These are phyloP conservation scores for Nicotiana obtusifolia DNA, from an alignment of 257 asterid species.

Conservation along the genomic window DNA sequence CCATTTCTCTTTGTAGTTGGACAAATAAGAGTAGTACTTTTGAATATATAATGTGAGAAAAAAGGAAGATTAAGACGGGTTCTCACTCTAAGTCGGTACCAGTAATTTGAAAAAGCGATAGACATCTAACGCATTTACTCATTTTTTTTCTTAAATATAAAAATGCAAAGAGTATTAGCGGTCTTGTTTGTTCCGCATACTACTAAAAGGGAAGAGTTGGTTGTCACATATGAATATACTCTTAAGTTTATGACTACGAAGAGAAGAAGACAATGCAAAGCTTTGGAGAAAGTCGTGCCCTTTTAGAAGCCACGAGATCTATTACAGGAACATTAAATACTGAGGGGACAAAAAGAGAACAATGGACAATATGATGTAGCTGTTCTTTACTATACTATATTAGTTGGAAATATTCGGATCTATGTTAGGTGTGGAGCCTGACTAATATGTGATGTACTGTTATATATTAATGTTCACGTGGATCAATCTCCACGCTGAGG, in stretches of 20 bases:
- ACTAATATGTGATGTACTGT: no score
- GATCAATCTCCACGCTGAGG: no score
- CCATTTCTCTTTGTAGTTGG: conserved; percentile 8
- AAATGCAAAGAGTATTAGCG: neutral
- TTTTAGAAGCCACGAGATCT: conserved; percentile 1
- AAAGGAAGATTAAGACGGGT: neutral
- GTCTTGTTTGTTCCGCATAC: neutral
- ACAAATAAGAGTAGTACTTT: neutral
- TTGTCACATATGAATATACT: neutral
- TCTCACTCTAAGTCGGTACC: neutral
- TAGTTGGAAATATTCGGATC: neutral
- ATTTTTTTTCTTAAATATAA: neutral
- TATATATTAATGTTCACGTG: no score
- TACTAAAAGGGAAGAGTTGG: neutral
- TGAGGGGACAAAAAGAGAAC: neutral
- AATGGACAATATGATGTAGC: neutral
- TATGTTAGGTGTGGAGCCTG: no score
- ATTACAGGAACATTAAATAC: neutral
- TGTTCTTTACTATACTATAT: neutral
- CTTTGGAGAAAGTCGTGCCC: neutral
- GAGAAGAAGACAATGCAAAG: neutral
- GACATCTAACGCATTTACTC: neutral
- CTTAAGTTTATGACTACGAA: neutral
- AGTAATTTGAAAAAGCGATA: neutral
- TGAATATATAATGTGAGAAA: neutral